These are phyloP conservation scores for Plectosphaerella plurivora DNA, from an alignment of 2,329 filamentous ascomycete species.

Conservation along the genomic window DNA sequence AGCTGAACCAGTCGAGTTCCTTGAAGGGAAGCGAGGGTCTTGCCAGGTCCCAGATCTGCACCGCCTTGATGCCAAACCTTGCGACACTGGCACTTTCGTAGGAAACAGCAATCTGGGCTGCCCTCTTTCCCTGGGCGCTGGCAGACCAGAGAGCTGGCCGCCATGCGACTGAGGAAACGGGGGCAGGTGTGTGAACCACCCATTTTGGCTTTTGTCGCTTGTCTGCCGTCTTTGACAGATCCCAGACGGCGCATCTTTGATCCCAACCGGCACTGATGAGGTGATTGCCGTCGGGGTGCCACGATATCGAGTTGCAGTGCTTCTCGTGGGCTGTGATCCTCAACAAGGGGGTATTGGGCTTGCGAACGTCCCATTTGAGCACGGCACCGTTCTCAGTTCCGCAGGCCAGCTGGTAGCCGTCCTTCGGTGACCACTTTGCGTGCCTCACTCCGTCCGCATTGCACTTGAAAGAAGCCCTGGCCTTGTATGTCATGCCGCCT, in stretches of 20 bases:
- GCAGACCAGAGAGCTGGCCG: conserved; percentile 63
- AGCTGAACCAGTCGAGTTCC: conserved; percentile 57
- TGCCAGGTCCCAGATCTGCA: conserved; percentile 67
- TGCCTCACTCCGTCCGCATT: conserved; percentile 55
- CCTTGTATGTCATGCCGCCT: conserved; percentile 43
- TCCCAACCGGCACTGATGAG: conserved; percentile 60
- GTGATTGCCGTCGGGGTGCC: conserved; percentile 66
- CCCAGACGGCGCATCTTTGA: conserved; percentile 61
- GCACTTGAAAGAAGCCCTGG: conserved; percentile 37
- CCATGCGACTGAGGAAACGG: conserved; percentile 57
- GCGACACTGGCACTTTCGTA: conserved; percentile 54
- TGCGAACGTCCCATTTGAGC: conserved; percentile 61
- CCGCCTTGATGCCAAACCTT: conserved; percentile 50
- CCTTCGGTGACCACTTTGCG: conserved; percentile 61
- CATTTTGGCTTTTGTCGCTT: conserved; percentile 62
- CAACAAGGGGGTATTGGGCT: conserved; percentile 46
- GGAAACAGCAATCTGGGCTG: conserved; percentile 57
- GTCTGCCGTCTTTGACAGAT: conserved; percentile 54
- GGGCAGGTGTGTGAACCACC: conserved; percentile 56
- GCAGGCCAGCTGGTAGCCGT: conserved; percentile 59
- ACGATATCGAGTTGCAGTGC: conserved; percentile 55
- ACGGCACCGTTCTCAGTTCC: conserved; percentile 59
- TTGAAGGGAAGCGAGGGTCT: conserved; percentile 64
- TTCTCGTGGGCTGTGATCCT: conserved; percentile 60
- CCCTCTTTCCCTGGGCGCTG: conserved; percentile 53